Conservation (phyloP, 2,329 filamentous ascomycete species). For the Davidsoniella neocaledoniae region DNA sequence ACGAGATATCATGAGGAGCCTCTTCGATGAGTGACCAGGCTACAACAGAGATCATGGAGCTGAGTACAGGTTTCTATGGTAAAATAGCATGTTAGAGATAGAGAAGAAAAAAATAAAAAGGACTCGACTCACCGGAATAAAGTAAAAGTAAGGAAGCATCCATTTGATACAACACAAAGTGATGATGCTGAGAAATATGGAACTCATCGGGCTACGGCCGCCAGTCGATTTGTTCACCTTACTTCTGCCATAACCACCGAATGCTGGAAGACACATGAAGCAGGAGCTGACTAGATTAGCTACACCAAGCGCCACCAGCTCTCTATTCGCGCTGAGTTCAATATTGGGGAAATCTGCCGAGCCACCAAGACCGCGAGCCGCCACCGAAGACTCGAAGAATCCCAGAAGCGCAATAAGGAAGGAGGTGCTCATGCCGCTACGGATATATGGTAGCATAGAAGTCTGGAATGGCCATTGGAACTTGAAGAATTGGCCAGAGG, state of each 20-base stretch:
- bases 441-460: constrained; percentile 63
- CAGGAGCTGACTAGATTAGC: constrained; percentile 84
- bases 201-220: constrained; percentile 85
- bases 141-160: constrained; percentile 83
- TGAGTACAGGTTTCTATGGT: constrained; percentile 72
- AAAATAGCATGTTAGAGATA: neutral
- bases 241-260: constrained; percentile 89
- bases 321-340: constrained; percentile 74
- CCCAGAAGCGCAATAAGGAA: constrained; percentile 88
- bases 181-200: constrained; percentile 68
- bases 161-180: constrained; percentile 68
- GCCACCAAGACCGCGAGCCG: constrained; percentile 73
- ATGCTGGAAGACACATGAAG: constrained; percentile 84
- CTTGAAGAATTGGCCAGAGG: constrained; percentile 53
- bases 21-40: constrained; percentile 92
- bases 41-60: constrained; percentile 86
- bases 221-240: constrained; percentile 91
- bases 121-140: constrained; percentile 57
- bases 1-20: constrained; percentile 76
- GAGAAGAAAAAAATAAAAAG: neutral
- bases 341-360: constrained; percentile 59
- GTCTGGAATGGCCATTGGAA: constrained; percentile 76
- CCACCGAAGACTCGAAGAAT: constrained; percentile 97
- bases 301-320: constrained; percentile 78
- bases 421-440: constrained; percentile 73